Evolutionary conservation across 2,329 filamentous ascomycete genomes (phyloP).

Genomic region (Sporothrix schenckii): DNA sequence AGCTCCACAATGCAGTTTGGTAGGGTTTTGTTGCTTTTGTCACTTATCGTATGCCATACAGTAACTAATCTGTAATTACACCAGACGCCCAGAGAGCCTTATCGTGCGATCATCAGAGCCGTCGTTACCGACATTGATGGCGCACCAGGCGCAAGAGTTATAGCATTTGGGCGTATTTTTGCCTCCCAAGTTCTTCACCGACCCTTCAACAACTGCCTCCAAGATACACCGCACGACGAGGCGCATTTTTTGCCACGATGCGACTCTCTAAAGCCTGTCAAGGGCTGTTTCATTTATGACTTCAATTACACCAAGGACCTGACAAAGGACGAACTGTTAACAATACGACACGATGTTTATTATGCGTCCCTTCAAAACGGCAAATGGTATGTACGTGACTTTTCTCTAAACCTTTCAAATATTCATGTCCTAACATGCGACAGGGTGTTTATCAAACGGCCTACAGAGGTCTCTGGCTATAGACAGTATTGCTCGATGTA

Average conservation of each 20-base stretch:
- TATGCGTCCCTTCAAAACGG: constrained; percentile 17
- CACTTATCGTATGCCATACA: neutral
- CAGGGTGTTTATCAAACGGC: constrained; percentile 23
- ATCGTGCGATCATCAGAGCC: constrained; percentile 20
- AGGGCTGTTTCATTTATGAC: constrained; percentile 25
- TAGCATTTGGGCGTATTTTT: constrained; percentile 7
- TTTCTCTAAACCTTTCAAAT: neutral
- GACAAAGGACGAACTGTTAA: constrained; percentile 21
- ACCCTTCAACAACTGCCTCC: constrained; percentile 10
- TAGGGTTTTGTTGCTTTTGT: neutral
- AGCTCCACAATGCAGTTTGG: neutral
- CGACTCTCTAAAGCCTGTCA: constrained; percentile 19
- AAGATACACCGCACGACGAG: constrained; percentile 13
- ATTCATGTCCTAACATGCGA: constrained; percentile 9
- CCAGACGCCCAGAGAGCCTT: neutral
- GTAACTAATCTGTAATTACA: neutral
- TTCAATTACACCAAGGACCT: constrained; percentile 23
- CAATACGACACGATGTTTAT: constrained; percentile 17
- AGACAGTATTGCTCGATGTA: constrained; percentile 26
- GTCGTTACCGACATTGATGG: constrained; percentile 23
- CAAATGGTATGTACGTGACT: constrained; percentile 2
- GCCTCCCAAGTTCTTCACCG: constrained; percentile 15
- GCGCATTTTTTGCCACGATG: constrained; percentile 10
- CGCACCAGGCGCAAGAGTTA: neutral
- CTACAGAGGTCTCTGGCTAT: constrained; percentile 20